Evolutionary conservation across 305 asterid species (phyloP).

Genomic region (Rubia peregrina): DNA sequence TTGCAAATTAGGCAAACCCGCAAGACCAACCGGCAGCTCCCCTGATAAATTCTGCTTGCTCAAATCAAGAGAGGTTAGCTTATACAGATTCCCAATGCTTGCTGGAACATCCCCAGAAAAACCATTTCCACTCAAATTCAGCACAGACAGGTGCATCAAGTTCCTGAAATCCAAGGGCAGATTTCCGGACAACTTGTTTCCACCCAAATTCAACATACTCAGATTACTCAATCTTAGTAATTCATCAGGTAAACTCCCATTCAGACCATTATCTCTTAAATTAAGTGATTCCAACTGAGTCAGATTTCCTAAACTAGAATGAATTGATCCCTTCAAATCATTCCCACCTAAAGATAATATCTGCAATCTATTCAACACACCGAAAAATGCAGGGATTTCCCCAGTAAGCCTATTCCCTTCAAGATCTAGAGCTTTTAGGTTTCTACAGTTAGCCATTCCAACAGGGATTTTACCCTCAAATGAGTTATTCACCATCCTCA

Average conservation of each 20-base stretch:
- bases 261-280: slow-evolving; percentile 39
- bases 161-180: slow-evolving; percentile 40
- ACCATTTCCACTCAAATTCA: slow-evolving; percentile 56
- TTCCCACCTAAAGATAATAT: slow-evolving; percentile 45
- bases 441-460: slow-evolving; percentile 33
- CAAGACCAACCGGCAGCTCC: slow-evolving; percentile 47
- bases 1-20: slow-evolving; percentile 64
- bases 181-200: slow-evolving; percentile 45
- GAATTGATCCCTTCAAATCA: slow-evolving; percentile 40
- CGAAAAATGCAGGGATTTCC: slow-evolving; percentile 35
- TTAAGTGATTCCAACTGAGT: slow-evolving; percentile 39
- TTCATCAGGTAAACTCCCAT: slow-evolving; percentile 42
- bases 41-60: slow-evolving; percentile 62
- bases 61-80: slow-evolving; percentile 45
- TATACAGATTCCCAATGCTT: slow-evolving; percentile 51
- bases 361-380: slow-evolving; percentile 31
- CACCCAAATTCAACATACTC: slow-evolving; percentile 46
- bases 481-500: slow-evolving; percentile 47
- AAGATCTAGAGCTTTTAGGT: slow-evolving; percentile 45
- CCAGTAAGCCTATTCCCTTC: slow-evolving; percentile 50
- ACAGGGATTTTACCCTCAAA: slow-evolving; percentile 44
- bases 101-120: slow-evolving; percentile 49
- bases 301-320: slow-evolving; percentile 34
- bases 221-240: slow-evolving; percentile 42
- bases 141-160: slow-evolving; percentile 34